phyloP scores from a whole-genome alignment of 2,329 filamentous ascomycete genomes.

The Pseudogymnoascus pannorum region DNA sequence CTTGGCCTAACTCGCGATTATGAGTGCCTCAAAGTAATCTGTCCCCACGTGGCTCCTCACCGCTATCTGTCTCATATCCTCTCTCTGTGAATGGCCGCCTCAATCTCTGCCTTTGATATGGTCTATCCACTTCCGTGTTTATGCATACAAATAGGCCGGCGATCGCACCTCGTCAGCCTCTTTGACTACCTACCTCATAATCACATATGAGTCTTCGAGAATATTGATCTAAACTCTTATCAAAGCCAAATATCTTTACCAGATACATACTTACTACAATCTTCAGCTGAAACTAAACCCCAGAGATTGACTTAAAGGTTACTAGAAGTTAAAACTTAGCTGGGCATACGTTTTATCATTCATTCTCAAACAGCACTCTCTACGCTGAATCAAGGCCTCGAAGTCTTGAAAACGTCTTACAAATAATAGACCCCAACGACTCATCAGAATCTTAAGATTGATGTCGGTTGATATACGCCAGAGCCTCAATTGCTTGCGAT shows the following conservation, averaged over 20 bases:
- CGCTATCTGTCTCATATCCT: not conserved
- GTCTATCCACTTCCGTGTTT: no score
- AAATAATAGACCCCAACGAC: not conserved
- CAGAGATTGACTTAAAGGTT: not conserved
- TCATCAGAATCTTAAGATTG: slow-evolving; percentile 31
- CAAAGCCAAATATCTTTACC: no score
- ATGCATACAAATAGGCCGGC: not conserved
- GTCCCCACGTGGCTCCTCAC: not conserved
- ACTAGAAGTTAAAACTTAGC: not conserved
- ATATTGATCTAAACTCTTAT: no score
- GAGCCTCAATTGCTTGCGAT: slow-evolving; percentile 45
- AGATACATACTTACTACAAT: not conserved
- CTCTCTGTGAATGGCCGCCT: not conserved
- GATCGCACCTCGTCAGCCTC: no score
- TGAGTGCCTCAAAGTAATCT: not conserved
- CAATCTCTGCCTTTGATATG: not conserved
- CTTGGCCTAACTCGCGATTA: not conserved
- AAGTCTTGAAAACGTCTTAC: not conserved
- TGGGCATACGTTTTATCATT: not conserved
- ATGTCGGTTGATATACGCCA: slow-evolving; percentile 53
- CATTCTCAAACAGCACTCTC: not conserved
- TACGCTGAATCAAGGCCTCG: not conserved
- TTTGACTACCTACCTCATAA: no score
- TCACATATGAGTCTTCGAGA: not conserved
- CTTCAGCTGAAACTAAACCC: not conserved